Conservation (phyloP, 2,329 filamentous ascomycete genomes). For the Paecilomyces sp. region DNA sequence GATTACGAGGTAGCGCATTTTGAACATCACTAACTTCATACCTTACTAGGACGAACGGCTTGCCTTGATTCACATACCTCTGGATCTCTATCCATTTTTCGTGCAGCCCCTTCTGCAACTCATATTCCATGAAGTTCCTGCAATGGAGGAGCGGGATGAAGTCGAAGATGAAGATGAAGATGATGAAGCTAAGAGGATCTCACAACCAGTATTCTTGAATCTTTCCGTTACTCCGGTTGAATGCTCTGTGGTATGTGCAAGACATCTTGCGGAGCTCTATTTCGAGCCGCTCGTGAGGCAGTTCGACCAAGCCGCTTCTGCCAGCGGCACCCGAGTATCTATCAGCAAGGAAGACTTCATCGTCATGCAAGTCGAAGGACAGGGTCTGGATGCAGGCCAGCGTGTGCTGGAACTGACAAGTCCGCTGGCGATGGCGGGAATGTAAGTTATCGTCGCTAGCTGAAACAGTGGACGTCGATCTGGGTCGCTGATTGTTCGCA, state of each 20-base stretch:
- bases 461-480: not conserved
- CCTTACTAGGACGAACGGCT: constrained; percentile 70
- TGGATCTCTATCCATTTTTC: constrained; percentile 68
- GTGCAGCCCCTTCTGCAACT: constrained; percentile 82
- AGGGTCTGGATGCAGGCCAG: constrained; percentile 84
- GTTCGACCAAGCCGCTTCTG: constrained; percentile 43
- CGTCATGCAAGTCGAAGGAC: constrained; percentile 81
- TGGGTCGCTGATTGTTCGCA: constrained; percentile 20
- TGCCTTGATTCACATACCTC: constrained; percentile 82
- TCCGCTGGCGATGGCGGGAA: constrained; percentile 82
- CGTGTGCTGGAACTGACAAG: constrained; percentile 87
- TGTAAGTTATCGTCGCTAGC: constrained; percentile 43
- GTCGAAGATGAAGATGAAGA: constrained; percentile 33
- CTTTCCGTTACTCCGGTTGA: constrained; percentile 88
- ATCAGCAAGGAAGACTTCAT: constrained; percentile 80
- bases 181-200: constrained; percentile 30
- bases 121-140: constrained; percentile 56
- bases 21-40: not conserved
- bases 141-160: constrained; percentile 33
- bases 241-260: constrained; percentile 84
- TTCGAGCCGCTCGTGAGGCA: constrained; percentile 65
- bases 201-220: constrained; percentile 77
- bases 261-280: constrained; percentile 62
- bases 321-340: constrained; percentile 49
- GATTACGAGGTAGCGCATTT: not conserved